phyloP scores from a whole-genome alignment of 441 rosid genomes.

The Kokia cookei region DNA sequence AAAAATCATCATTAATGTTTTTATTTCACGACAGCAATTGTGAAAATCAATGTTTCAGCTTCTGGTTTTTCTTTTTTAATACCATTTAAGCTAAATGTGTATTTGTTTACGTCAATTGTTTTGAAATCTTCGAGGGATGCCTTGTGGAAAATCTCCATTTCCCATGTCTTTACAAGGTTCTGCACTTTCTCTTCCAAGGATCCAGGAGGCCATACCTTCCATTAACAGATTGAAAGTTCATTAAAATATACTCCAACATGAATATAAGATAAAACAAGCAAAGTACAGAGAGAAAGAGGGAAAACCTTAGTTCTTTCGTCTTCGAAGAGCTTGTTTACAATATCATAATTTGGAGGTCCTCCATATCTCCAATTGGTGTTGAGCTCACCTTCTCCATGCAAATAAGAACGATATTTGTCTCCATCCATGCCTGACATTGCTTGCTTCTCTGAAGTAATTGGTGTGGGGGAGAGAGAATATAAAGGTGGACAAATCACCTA shows the following conservation, averaged over 20 bases:
- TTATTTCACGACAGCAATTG: neutral
- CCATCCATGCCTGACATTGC: neutral
- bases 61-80: neutral
- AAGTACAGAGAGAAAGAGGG: neutral
- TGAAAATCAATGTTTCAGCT: neutral
- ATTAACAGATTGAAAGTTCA: neutral
- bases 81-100: conserved; percentile 41
- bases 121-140: conserved; percentile 30
- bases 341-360: conserved; percentile 41
- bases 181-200: conserved; percentile 60
- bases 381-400: conserved; percentile 9
- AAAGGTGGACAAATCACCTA: neutral
- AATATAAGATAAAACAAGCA: neutral
- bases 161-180: conserved; percentile 61
- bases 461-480: neutral
- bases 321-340: conserved; percentile 45
- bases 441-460: neutral
- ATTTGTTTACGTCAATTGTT: conserved; percentile 28
- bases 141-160: conserved; percentile 61
- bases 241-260: too few species aligned
- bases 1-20: too few species aligned
- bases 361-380: conserved; percentile 44
- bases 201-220: conserved; percentile 27
- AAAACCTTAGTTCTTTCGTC: conserved; percentile 47
- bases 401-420: neutral